Percentiles rank a stretch among this genome's conserved stretches.
Evolutionary conservation across 331 rosid genomes (phyloP).

Genomic region (Acacia pycnantha): DNA sequence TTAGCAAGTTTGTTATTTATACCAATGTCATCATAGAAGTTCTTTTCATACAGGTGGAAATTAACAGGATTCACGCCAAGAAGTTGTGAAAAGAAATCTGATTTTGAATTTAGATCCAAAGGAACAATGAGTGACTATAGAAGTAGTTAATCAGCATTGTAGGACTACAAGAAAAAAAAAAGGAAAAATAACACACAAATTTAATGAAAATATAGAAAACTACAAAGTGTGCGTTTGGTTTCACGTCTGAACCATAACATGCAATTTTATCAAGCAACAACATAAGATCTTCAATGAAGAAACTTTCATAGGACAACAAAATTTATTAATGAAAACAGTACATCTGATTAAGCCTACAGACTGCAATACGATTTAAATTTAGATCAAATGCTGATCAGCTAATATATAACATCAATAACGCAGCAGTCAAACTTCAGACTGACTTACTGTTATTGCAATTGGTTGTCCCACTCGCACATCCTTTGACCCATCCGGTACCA

Average conservation of each 20-base stretch:
- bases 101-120: constrained; percentile 5
- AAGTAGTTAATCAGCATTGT: constrained; percentile 16
- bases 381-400: constrained; percentile 8
- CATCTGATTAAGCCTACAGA: constrained; percentile 16
- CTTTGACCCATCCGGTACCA: constrained; percentile 93
- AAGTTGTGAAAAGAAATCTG: constrained; percentile 15
- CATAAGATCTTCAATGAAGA: constrained; percentile 9
- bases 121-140: constrained; percentile 16
- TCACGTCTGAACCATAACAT: not conserved
- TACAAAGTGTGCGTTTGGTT: not conserved
- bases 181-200: not conserved
- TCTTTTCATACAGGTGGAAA: not conserved
- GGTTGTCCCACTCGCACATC: constrained; percentile 95
- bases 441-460: constrained; percentile 81
- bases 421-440: constrained; percentile 26
- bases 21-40: not conserved
- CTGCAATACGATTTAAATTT: constrained; percentile 18
- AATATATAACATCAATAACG: constrained; percentile 25
- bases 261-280: not conserved
- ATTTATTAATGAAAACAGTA: constrained; percentile 1
- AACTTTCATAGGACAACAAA: constrained; percentile 3
- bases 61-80: constrained; percentile 1
- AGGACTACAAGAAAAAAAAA: not conserved
- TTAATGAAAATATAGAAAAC: not conserved
- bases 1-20: constrained; percentile 3